Base-by-base conservation (phyloP, 345 rosid genomes). In the Camelina hispida region DNA sequence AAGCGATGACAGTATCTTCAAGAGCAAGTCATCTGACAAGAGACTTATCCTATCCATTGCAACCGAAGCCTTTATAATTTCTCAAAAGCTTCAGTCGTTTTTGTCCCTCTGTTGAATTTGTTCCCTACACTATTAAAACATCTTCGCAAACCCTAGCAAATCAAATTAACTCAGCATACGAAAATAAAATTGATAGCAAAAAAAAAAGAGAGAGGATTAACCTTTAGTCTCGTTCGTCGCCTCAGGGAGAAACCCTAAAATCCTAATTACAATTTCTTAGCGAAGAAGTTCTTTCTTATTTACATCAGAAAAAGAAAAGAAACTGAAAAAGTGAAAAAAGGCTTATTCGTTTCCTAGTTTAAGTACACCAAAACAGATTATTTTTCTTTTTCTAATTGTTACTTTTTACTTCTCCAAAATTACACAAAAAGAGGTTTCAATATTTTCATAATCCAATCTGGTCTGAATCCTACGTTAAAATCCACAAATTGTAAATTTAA, bases 31-130 rank as follows among this genome's bases (percentile, higher is more conserved):
- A 72, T 72, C 69, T 51, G 76, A 0, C 69, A 72, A 25, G 12
- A 9, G 5, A 62, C 43, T 70, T 3, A 51, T 38, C 61, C 43
- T 51, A 72, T 60, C 76, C 76, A 72, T 62, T 35, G 76, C 5
- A 67, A 22, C 14, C 35, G 1, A 34, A 50, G 34, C 44, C 22
- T 50, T 30, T 12, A 16, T 28, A n/a, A 11, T 61, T 3, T 17
- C 43, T 37, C 51, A 20, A 34, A 34, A 61, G 23, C 20, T 22
- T 51, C 25, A 9, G 17, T 6, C 52, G 1, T 5, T 5, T 7
- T 0, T 15, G 51, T 2, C 20, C 2, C 18, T 47, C 51, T n/a
- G 18, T 8, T 9, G 15, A 1, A 10, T 20, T 20, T 51, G 54
- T 50, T 48, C 23, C 23, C 23, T 11, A 48, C 9, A 22, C 23